phyloP scores from a whole-genome alignment of 257 asterid species.

The Jacaranda mimosifolia region DNA sequence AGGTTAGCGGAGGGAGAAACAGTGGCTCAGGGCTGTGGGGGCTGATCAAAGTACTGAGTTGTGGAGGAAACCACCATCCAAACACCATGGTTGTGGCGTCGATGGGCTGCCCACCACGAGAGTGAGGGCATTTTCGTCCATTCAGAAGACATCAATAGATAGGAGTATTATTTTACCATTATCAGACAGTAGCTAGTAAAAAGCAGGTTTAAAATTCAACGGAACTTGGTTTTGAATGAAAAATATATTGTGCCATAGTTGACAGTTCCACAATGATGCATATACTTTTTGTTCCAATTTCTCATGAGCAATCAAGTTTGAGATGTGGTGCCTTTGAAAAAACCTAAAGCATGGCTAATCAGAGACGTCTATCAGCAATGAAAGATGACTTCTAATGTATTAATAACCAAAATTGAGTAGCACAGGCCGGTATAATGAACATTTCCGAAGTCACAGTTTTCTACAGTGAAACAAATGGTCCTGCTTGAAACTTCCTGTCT shows the following conservation, averaged over 20 bases:
- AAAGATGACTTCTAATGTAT: background rate
- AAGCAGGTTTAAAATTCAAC: background rate
- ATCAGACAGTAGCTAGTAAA: background rate
- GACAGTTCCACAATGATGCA: background rate
- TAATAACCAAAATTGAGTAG: constrained; percentile 29
- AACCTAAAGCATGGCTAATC: background rate
- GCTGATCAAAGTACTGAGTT: constrained; percentile 67
- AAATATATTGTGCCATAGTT: background rate
- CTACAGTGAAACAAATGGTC: constrained; percentile 11
- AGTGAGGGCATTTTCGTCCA: constrained; percentile 31
- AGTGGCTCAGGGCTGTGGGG: constrained; percentile 49
- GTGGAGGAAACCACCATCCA: constrained; percentile 50
- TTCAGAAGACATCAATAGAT: constrained; percentile 14
- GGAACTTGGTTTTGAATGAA: constrained; percentile 4
- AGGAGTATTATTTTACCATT: background rate
- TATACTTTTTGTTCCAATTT: background rate
- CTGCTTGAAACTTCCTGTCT: background rate
- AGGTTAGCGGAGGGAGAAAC: constrained; percentile 20
- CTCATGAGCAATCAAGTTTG: background rate
- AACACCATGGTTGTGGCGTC: constrained; percentile 40
- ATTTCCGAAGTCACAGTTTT: constrained; percentile 6
- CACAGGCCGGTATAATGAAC: background rate
- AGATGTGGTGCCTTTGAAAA: background rate
- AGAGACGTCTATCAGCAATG: background rate
- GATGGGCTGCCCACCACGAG: background rate